Evolutionary conservation across 208 protist genomes (phyloP).

Genomic region (Polymyxa betae): DNA sequence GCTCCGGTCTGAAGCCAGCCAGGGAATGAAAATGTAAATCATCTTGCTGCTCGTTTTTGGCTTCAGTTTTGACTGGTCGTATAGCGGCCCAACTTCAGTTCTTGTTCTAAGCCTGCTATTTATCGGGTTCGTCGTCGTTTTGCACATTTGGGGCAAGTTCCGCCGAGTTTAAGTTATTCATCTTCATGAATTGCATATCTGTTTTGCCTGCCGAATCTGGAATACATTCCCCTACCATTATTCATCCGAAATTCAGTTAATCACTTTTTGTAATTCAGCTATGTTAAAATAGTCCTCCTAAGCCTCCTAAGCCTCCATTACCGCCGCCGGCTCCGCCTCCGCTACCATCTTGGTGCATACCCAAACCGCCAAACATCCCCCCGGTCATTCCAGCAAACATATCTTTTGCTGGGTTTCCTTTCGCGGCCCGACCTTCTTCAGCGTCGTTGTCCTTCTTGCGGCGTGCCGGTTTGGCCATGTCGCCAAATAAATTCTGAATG

Average conservation of each 20-base stretch:
- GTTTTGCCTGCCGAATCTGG: too few relatives aligned
- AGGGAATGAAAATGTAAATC: neutral
- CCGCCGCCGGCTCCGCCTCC: neutral
- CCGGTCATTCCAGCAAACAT: neutral
- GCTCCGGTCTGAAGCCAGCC: neutral
- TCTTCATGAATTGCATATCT: too few relatives aligned
- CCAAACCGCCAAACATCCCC: neutral
- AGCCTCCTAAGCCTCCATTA: too few relatives aligned
- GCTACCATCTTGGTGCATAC: too few relatives aligned
- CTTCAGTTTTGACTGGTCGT: neutral
- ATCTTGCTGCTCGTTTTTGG: neutral
- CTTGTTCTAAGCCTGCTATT: conserved; percentile 34
- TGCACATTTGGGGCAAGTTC: conserved; percentile 44
- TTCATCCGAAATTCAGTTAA: too few relatives aligned
- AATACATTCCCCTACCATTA: too few relatives aligned
- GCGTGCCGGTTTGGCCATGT: neutral
- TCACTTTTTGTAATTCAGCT: too few relatives aligned
- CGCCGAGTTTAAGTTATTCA: neutral
- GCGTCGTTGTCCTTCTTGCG: neutral
- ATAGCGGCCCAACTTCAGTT: neutral
- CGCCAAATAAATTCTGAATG: conserved; percentile 52
- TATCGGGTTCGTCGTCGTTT: conserved; percentile 6
- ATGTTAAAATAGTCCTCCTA: too few relatives aligned
- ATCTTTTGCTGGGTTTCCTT: neutral
- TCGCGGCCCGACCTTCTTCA: neutral